These are phyloP conservation scores for Entoloma clypeatum DNA, from an alignment of 1,284 basidiomycete species.

Conservation along the genomic window DNA sequence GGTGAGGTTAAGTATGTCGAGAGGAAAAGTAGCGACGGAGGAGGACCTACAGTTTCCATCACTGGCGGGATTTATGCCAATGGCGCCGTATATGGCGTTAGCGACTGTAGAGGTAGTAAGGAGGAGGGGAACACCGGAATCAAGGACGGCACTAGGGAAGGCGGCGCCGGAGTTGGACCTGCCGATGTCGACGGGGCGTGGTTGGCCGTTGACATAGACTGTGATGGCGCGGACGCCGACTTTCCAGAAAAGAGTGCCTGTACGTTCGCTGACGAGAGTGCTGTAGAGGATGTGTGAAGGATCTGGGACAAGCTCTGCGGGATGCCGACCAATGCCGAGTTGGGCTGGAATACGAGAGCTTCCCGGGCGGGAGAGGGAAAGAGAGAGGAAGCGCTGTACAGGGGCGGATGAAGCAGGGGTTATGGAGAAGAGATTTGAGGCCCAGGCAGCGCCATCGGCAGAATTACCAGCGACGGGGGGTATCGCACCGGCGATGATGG, in stretches of 20 bases:
- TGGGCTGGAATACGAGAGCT: conserved; percentile 50
- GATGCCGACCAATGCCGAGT: conserved; percentile 73
- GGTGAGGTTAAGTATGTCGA: neutral
- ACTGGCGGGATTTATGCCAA: conserved; percentile 52
- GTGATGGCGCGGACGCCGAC: conserved; percentile 50
- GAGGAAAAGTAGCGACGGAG: conserved; percentile 4
- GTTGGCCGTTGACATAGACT: conserved; percentile 50
- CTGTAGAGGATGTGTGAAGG: conserved; percentile 53
- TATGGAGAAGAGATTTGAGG: conserved; percentile 65
- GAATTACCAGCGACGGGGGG: conserved; percentile 42
- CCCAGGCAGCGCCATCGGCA: conserved; percentile 59
- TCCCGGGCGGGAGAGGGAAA: conserved; percentile 66
- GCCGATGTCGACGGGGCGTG: conserved; percentile 37
- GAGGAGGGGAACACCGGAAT: conserved; percentile 65
- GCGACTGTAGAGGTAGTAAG: conserved; percentile 56
- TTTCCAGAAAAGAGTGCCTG: conserved; percentile 58
- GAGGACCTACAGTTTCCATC: conserved; percentile 60
- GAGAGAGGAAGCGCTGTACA: conserved; percentile 56
- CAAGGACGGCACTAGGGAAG: conserved; percentile 60
- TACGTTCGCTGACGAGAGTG: conserved; percentile 34
- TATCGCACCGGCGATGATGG: conserved; percentile 49
- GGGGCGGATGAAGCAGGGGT: conserved; percentile 50
- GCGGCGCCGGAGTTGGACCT: conserved; percentile 27
- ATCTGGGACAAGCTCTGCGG: conserved; percentile 45
- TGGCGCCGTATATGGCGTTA: conserved; percentile 74